Evolutionary conservation across 257 asterid genomes (phyloP), one percentile per base, ranked within the genome.

Genomic region (Sherardia arvensis): DNA sequence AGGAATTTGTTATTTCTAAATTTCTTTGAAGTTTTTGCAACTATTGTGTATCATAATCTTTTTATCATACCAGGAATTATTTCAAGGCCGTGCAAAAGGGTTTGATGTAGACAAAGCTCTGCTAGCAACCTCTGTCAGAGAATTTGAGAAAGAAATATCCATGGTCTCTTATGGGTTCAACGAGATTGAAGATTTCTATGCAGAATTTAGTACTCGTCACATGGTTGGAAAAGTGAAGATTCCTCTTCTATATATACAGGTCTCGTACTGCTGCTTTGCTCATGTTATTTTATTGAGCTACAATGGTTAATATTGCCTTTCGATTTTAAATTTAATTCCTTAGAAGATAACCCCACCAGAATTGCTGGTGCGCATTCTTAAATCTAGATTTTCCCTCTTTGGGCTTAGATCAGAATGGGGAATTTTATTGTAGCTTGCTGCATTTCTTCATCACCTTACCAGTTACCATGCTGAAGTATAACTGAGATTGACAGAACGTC

Each of bases 161-260:
- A 84, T 89, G 88, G 87, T 90, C 45, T 81, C 97, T 62, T 77
- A 84, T 75, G 97, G 97, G 66, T 84, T 77, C 69, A 78, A 83
- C 68, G 68, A 79, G 45, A 72, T 92, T 49, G 94, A 84, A 61
- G 82, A 89, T 59, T 92, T 89, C 66, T 92, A 92, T 81, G 91
- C 81, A 47, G 79, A 85, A 73, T 87, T 88, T 75, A 87, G 99
- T 79, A 84, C 97, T 21, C 76, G 88, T 57, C 79, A 84, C 73
- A 75, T 85, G 73, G 81, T 89, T 57, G 86, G 87, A 68, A 79
- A 79, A 72, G 91, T 92, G 82, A 85, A 85, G 85, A 79, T 92
- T 74, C 99, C 99, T 67, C 84, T 85, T 78, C 91, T 92, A 65
- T 92, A 87, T 68, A 82, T 92, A 66, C 99, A 92, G 99, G 99